Evolutionary conservation across 2,329 filamentous ascomycete genomes (phyloP).

Genomic region (Pyricularia grisea): DNA sequence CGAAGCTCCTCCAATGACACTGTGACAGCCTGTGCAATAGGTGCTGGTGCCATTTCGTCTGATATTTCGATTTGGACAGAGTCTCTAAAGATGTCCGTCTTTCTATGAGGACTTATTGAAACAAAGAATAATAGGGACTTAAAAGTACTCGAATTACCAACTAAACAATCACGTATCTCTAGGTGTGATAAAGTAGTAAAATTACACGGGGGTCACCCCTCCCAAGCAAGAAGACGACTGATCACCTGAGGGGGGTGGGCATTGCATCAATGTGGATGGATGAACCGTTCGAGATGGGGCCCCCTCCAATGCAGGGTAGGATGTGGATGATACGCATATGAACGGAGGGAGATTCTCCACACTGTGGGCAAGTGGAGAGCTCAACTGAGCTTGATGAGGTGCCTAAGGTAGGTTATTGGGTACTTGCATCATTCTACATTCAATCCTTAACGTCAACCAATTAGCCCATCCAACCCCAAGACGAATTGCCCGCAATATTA

Average conservation of each 20-base stretch:
- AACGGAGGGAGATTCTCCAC: background rate
- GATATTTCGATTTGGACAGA: conserved; percentile 5
- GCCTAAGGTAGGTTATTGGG: too few relatives aligned
- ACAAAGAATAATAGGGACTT: background rate
- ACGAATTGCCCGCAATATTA: background rate
- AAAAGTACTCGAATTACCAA: background rate
- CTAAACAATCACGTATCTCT: background rate
- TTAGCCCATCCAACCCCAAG: background rate
- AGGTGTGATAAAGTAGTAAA: background rate
- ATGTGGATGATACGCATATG: background rate
- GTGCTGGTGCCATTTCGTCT: conserved; percentile 2
- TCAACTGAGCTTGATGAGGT: background rate
- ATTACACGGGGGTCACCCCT: background rate
- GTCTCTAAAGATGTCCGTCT: conserved; percentile 24
- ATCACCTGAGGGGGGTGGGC: background rate
- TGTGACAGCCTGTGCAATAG: conserved; percentile 45
- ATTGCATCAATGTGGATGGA: background rate
- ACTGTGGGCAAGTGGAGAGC: background rate
- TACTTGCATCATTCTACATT: background rate
- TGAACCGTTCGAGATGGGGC: background rate
- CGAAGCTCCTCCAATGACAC: conserved; percentile 54
- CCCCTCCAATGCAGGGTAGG: background rate
- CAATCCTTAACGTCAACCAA: background rate
- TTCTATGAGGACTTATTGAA: conserved; percentile 1
- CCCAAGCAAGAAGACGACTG: background rate